These are phyloP conservation scores for Blumeriella jaapii DNA, from an alignment of 2,329 filamentous ascomycete species.

Conservation along the genomic window DNA sequence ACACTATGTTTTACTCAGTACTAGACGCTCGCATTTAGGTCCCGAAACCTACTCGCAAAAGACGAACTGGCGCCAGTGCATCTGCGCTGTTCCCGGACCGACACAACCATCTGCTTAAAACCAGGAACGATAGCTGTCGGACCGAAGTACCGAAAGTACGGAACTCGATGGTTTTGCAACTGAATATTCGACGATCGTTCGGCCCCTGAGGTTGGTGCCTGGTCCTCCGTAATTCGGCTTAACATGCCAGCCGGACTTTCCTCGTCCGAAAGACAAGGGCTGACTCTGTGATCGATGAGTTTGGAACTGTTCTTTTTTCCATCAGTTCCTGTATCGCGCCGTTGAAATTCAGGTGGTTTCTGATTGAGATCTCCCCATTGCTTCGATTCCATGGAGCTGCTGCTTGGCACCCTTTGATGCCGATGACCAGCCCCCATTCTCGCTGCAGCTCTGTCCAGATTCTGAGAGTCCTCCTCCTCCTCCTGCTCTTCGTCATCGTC, in stretches of 20 bases:
- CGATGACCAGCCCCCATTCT: slow-evolving; percentile 2
- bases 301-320: background rate
- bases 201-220: slow-evolving; percentile 3
- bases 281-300: slow-evolving; percentile 16
- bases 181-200: slow-evolving; percentile 31
- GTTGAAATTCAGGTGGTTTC: background rate
- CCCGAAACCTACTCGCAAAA: slow-evolving; percentile 13
- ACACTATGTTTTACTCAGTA: slow-evolving; percentile 15
- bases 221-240: background rate
- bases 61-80: slow-evolving; percentile 34
- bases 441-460: slow-evolving; percentile 1
- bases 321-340: slow-evolving; percentile 3
- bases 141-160: slow-evolving; percentile 85
- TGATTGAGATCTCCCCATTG: slow-evolving; percentile 8
- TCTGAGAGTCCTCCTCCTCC: slow-evolving; percentile 6
- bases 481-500: slow-evolving; percentile 28
- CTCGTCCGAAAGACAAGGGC: slow-evolving; percentile 18
- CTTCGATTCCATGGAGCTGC: slow-evolving; percentile 1
- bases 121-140: slow-evolving; percentile 85
- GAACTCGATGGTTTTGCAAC: slow-evolving; percentile 53
- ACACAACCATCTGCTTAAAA: slow-evolving; percentile 85
- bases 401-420: background rate
- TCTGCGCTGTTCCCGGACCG: slow-evolving; percentile 54
- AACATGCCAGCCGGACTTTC: slow-evolving; percentile 27
- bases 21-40: background rate